phyloP scores from a whole-genome alignment of 192 early-diverging fungal genomes.

The Cetraspora pellucida region DNA sequence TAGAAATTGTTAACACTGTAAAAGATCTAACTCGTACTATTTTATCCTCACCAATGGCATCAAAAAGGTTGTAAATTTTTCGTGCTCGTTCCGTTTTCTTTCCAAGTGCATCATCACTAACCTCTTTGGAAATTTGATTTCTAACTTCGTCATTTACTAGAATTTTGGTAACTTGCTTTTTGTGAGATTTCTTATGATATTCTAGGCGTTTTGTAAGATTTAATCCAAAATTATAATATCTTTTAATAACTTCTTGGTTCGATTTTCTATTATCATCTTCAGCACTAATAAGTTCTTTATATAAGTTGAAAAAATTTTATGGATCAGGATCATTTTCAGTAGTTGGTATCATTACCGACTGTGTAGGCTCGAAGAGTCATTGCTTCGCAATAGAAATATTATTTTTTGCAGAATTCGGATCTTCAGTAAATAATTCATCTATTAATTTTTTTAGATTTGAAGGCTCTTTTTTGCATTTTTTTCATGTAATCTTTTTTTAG shows the following conservation, averaged over 20 bases:
- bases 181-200: background rate
- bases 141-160: slow-evolving; percentile 13
- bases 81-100: background rate
- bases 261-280: background rate
- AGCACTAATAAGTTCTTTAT: background rate
- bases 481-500: no score
- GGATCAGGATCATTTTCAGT: background rate
- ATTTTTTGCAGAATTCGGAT: no score
- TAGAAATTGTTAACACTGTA: background rate
- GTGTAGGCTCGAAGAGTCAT: no score
- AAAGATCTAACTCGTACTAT: slow-evolving; percentile 14
- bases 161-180: background rate
- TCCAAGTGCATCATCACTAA: background rate
- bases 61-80: slow-evolving; percentile 27
- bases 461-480: no score
- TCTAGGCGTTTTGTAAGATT: background rate
- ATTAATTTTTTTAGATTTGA: no score
- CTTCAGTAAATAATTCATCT: no score
- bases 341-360: no score
- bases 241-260: background rate
- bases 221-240: slow-evolving; percentile 11
- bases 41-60: background rate
- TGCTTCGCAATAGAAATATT: no score
- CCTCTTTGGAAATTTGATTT: background rate
- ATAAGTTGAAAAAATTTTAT: background rate